Base-by-base conservation (phyloP, 148 eudicot genomes). In the Vaccinium darrowii region DNA sequence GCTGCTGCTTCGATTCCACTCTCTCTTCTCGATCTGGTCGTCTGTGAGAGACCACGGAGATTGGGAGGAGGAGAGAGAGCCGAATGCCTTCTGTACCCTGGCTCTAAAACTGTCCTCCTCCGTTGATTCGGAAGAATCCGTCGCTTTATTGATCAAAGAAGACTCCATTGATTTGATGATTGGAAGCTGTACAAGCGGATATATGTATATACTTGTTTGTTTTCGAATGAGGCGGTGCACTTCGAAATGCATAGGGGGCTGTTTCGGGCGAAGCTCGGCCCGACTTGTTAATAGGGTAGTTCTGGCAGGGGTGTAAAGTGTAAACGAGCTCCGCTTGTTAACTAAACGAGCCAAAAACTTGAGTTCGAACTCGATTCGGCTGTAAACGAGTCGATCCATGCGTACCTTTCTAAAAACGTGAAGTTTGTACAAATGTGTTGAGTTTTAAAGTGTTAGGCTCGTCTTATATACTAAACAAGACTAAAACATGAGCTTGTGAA, bases 11-110 rank as follows among this genome's bases (percentile, higher is more conserved):
- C 86, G 74, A 0, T 53, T 63, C 85, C 87, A 82, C 81, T 86
- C 82, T 53, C 85, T 78, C 81, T 82, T 85, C 71, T 88, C 84
- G 30, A 85, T 73, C 84, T 85, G 84, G 52, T 80, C 86, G 77
- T 23, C 88, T 5, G 88, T 85, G 43, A 88, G 78, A 60, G 90
- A 85, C 90, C 90, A 88, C 14, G 87, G 76, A 5, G 86, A 72
- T 39, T 15, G 76, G 39, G 83, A 43, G 4, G 86, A 71, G 3
- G 88, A 57, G 0, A 89, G 84, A 0, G 87, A 80, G 2, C 88
- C 90, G 67, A 88, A 88, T 7, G 57, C 74, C 75, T 85, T 88
- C 81, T 85, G 57, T 6, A 88, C 88, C 12, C 90, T 75, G 23
- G 78, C 50, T 16, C 47, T 85, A 86, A 88, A 88, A 25, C 75